These are phyloP conservation scores for Lactifluus echinatus DNA, from an alignment of 768 basidiomycete genomes.

Conservation along the genomic window DNA sequence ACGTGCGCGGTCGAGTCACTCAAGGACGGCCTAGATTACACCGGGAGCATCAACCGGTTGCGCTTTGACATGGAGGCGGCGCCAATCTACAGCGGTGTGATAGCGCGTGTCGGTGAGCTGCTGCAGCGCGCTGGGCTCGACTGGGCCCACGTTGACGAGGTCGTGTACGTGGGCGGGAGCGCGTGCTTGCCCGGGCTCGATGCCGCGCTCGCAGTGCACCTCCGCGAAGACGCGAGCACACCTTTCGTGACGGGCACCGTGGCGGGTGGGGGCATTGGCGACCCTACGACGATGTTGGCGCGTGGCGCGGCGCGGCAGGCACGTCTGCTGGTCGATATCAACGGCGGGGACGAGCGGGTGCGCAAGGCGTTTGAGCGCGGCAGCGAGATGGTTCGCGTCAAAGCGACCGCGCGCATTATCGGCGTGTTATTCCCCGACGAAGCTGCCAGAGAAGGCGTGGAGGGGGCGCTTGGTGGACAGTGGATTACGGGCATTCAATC, in stretches of 20 bases:
- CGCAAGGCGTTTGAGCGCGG: constrained; percentile 39
- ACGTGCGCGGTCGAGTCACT: constrained; percentile 90
- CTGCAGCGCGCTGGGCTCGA: constrained; percentile 46
- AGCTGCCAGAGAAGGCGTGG: constrained; percentile 28
- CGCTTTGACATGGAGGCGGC: constrained; percentile 40
- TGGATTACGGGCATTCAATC: constrained; percentile 60
- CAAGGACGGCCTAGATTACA: constrained; percentile 89
- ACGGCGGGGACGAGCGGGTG: constrained; percentile 43
- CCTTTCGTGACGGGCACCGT: constrained; percentile 61
- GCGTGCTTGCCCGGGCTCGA: constrained; percentile 69
- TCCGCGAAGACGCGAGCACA: constrained; percentile 52
- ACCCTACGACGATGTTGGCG: constrained; percentile 70
- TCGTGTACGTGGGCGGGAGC: constrained; percentile 74
- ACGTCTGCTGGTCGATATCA: constrained; percentile 44
- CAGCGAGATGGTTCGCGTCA: constrained; percentile 35
- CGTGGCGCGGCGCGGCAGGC: constrained; percentile 74
- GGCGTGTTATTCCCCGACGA: constrained; percentile 68
- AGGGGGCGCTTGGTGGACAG: constrained; percentile 41
- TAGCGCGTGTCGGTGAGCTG: constrained; percentile 43
- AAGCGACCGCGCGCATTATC: constrained; percentile 54
- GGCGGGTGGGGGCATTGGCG: constrained; percentile 63
- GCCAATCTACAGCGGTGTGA: constrained; percentile 50
- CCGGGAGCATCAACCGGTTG: constrained; percentile 53
- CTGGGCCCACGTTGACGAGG: constrained; percentile 62
- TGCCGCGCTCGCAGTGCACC: constrained; percentile 45